These are phyloP conservation scores for Neurospora pannonica DNA, from an alignment of 495 filamentous ascomycete species.

Conservation along the genomic window DNA sequence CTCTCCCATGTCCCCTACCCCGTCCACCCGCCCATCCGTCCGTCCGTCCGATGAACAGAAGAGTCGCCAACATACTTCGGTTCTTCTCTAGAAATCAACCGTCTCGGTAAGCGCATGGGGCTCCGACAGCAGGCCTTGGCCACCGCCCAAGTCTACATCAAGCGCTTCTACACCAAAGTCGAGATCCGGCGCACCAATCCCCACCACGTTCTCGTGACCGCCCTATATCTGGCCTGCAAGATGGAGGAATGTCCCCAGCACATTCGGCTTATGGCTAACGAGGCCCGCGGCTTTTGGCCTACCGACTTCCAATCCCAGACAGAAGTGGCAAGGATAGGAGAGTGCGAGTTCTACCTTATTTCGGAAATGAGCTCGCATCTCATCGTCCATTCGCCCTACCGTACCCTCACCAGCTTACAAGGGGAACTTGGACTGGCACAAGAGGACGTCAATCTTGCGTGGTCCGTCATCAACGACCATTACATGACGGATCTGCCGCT, in stretches of 20 bases:
- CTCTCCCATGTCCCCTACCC: background rate
- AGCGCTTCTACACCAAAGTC: constrained; percentile 85
- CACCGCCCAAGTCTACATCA: constrained; percentile 89
- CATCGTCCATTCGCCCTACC: constrained; percentile 96
- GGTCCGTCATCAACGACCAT: constrained; percentile 89
- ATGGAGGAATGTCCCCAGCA: constrained; percentile 98
- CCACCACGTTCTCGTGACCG: constrained; percentile 81
- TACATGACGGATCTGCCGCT: constrained; percentile 91
- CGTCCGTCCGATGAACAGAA: background rate
- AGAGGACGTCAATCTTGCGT: constrained; percentile 72
- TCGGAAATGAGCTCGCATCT: constrained; percentile 91
- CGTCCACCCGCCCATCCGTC: background rate
- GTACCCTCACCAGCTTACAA: constrained; percentile 68
- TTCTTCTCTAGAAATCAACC: constrained; percentile 55
- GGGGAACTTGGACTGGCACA: constrained; percentile 56
- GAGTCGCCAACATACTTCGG: background rate
- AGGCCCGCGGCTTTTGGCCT: constrained; percentile 82
- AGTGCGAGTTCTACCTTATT: constrained; percentile 94
- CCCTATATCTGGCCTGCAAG: constrained; percentile 92
- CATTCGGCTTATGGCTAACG: constrained; percentile 75
- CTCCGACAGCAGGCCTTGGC: constrained; percentile 87
- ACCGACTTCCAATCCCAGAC: constrained; percentile 65
- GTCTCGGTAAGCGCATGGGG: constrained; percentile 68
- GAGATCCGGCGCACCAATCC: constrained; percentile 90
- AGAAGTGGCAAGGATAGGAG: constrained; percentile 82